phyloP scores from a whole-genome alignment of 2,329 filamentous ascomycete genomes.

The Emericellopsis cladophorae region DNA sequence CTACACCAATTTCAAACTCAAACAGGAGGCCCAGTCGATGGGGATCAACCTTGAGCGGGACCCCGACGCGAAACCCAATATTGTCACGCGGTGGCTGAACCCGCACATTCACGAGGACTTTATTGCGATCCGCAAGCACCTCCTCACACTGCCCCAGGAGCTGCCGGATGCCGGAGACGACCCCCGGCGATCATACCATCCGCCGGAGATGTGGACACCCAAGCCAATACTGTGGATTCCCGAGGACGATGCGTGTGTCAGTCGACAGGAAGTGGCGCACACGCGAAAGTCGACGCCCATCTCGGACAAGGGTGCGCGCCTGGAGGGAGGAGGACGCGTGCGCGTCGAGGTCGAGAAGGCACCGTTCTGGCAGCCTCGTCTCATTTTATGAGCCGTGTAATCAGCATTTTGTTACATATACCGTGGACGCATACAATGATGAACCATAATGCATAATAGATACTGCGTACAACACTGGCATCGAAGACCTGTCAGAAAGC shows the following conservation, averaged over 20 bases:
- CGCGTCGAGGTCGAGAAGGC: conserved; percentile 22
- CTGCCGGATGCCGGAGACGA: conserved; percentile 50
- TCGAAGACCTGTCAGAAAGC: not conserved
- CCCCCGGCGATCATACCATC: conserved; percentile 47
- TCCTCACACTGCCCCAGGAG: conserved; percentile 43
- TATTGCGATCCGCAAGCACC: conserved; percentile 50
- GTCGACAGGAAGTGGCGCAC: conserved; percentile 63
- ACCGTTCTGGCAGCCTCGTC: conserved; percentile 19
- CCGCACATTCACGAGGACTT: conserved; percentile 71
- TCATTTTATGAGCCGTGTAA: conserved; percentile 27
- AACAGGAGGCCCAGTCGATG: conserved; percentile 10
- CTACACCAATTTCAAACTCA: conserved; percentile 19
- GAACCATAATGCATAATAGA: too few species aligned
- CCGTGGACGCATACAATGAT: too few species aligned
- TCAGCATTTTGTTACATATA: too few species aligned
- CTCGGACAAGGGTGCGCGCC: conserved; percentile 41
- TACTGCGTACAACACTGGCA: too few species aligned
- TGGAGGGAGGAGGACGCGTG: conserved; percentile 20
- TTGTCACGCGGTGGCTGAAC: conserved; percentile 58
- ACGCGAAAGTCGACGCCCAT: conserved; percentile 62
- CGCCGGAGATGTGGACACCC: conserved; percentile 45
- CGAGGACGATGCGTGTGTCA: conserved; percentile 60
- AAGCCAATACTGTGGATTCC: conserved; percentile 77
- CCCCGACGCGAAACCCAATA: conserved; percentile 23
- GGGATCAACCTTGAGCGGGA: conserved; percentile 13